These are phyloP conservation scores for Fragaria vesca DNA, from an alignment of 306 rosid species.

Conservation along the genomic window DNA sequence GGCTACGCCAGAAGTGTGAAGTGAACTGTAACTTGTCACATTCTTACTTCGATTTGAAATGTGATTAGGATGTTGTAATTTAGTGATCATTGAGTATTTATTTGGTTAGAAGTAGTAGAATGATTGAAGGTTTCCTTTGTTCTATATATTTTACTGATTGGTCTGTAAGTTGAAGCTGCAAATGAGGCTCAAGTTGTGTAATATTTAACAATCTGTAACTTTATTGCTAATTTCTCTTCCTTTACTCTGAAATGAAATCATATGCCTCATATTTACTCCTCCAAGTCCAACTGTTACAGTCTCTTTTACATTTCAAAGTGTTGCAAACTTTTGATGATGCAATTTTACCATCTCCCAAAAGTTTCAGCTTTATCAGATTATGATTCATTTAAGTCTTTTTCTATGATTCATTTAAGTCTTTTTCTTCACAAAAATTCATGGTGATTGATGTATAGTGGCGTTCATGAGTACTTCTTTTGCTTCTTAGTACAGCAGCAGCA, in stretches of 20 bases:
- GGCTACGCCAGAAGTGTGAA: not conserved
- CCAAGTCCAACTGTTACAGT: not conserved
- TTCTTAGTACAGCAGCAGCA: slow-evolving; percentile 4
- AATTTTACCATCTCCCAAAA: not conserved
- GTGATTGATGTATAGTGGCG: not conserved
- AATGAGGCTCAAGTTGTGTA: slow-evolving; percentile 13
- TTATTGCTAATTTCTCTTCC: not conserved
- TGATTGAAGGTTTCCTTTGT: slow-evolving; percentile 19
- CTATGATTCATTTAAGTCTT: slow-evolving; percentile 11
- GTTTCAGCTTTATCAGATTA: slow-evolving; percentile 12
- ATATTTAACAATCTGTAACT: not conserved
- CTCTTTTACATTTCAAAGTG: not conserved
- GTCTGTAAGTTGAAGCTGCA: slow-evolving; percentile 29
- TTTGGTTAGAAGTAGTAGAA: slow-evolving; percentile 21
- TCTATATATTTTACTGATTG: slow-evolving; percentile 22
- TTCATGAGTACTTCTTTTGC: not conserved
- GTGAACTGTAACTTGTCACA: slow-evolving; percentile 22
- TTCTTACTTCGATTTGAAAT: slow-evolving; percentile 28
- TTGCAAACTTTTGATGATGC: not conserved
- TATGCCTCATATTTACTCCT: not conserved
- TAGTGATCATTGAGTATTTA: slow-evolving; percentile 32
- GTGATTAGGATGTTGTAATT: slow-evolving; percentile 33
- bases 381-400: slow-evolving; percentile 13
- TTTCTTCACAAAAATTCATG: slow-evolving; percentile 40
- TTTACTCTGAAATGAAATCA: not conserved